Conservation (phyloP, 495 filamentous ascomycete species). For the Alectoria sarmentosa region DNA sequence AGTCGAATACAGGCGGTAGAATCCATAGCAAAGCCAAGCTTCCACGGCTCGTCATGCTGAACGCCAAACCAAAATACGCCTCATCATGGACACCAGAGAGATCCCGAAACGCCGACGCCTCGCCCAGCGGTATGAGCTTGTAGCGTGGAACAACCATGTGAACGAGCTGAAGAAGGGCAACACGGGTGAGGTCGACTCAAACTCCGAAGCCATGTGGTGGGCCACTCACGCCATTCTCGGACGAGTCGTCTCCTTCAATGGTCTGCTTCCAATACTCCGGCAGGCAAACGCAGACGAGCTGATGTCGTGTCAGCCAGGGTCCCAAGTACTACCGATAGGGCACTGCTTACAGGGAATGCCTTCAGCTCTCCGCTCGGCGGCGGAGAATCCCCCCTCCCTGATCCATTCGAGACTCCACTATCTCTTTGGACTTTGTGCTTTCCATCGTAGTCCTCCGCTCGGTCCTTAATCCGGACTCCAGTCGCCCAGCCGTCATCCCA, state of each 20-base stretch:
- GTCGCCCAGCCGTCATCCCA: conserved; percentile 99
- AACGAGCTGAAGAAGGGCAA: neutral
- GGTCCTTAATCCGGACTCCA: conserved; percentile 72
- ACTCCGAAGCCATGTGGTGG: conserved; percentile 18
- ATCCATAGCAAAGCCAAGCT: conserved; percentile 11
- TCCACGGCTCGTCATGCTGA: neutral
- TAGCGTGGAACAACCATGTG: neutral
- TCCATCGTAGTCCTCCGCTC: conserved; percentile 81
- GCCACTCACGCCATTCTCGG: conserved; percentile 31
- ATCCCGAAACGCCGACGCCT: conserved; percentile 16
- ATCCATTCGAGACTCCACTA: conserved; percentile 86
- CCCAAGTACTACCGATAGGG: neutral
- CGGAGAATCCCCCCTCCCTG: conserved; percentile 57
- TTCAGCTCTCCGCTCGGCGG: conserved; percentile 81
- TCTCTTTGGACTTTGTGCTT: conserved; percentile 74
- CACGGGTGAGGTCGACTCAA: conserved; percentile 4
- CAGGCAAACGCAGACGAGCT: conserved; percentile 90
- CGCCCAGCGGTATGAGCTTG: conserved; percentile 6
- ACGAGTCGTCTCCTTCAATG: conserved; percentile 70
- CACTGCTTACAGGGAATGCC: conserved; percentile 63
- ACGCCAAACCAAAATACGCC: conserved; percentile 2
- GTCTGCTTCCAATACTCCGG: conserved; percentile 98
- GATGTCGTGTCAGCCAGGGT: conserved; percentile 12
- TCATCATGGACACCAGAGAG: neutral
- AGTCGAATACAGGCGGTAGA: conserved; percentile 6